Evolutionary conservation across 169 alveolate species (phyloP), one percentile per base, ranked within the genome.

Genomic region (Cryptosporidium parvum): DNA sequence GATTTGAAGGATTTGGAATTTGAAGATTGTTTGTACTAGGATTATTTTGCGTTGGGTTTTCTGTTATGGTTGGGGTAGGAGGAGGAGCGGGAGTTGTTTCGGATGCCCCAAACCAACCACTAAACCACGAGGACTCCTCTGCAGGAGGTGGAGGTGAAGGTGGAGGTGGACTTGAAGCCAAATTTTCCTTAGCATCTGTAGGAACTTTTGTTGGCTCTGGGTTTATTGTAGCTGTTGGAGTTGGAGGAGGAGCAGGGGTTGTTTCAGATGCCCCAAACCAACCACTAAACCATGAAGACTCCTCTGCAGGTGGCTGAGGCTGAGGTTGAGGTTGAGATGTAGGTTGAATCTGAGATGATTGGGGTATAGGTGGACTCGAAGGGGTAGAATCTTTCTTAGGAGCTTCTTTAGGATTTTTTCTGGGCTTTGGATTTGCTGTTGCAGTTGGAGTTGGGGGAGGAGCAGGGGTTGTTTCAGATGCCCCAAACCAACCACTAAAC

Each of bases 21-120:
- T 69, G 42, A 5, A 26, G 56, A 18, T 16, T 69, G 62, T n/a
- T 69, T 45, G 29, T 39, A 56, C 18, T 26, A 8, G 0, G 0
- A 56, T n/a, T n/a, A 18, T 65, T 67, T 56, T 56, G 67, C 26
- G 26, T 26, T 21, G 67, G 29, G 39, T 26, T 26, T 56, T 21
- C 37, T 56, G 37, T 12, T 6, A 61, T 75, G 3, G 59, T 59
- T 42, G 80, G 80, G 1, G 73, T 80, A 35, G 73, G 73, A 26
- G 75, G 69, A 61, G 89, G 73, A 42, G 89, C 75, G 37, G 73
- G 89, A n/a, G 89, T 80, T n/a, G 59, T 44, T 45, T 80, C 89
- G 10, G 89, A 31, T 52, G 23, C 39, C 26, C 68, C 89, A 62
- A 80, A 80, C 89, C 89, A 80, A 8, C 67, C 59, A 14, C 67